Percentiles rank a stretch among this genome's conserved stretches.
These are phyloP conservation scores for Oryza brachyantha DNA, from an alignment of 176 grass and related monocot species.

Conservation along the genomic window DNA sequence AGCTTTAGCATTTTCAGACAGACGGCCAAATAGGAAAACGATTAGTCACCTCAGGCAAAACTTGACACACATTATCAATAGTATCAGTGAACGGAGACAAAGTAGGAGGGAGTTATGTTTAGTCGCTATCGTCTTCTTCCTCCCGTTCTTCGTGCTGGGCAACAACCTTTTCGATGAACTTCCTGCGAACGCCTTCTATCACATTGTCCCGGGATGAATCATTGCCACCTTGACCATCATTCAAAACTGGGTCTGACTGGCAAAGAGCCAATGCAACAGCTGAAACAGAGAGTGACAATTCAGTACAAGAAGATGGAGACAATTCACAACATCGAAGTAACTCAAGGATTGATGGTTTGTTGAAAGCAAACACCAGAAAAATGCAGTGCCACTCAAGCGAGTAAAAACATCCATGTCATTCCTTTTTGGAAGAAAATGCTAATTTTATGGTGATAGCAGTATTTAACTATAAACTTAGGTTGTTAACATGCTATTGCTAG, in stretches of 20 bases:
- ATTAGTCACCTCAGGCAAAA: neutral
- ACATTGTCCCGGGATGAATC: constrained; percentile 73
- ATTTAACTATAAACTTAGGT: neutral
- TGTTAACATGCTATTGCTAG: neutral
- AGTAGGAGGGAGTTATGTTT: constrained; percentile 6
- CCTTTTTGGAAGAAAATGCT: neutral
- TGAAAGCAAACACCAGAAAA: constrained; percentile 12
- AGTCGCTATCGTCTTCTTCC: constrained; percentile 72
- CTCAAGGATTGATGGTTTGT: neutral
- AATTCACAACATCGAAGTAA: neutral
- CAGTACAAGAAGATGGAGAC: neutral
- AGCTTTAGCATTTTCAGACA: neutral
- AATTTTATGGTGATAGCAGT: neutral
- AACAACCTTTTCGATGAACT: constrained; percentile 92
- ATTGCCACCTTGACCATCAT: constrained; percentile 64
- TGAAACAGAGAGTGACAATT: constrained; percentile 35
- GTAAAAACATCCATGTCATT: neutral
- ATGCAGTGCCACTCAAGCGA: neutral
- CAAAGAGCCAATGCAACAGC: constrained; percentile 88
- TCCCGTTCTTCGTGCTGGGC: constrained; percentile 70
- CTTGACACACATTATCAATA: neutral
- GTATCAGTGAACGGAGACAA: neutral
- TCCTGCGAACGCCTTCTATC: constrained; percentile 79
- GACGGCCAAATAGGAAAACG: constrained; percentile 13
- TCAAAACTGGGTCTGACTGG: constrained; percentile 78